Conservation (phyloP, 345 rosid species). For the Lumnitzera racemosa region DNA sequence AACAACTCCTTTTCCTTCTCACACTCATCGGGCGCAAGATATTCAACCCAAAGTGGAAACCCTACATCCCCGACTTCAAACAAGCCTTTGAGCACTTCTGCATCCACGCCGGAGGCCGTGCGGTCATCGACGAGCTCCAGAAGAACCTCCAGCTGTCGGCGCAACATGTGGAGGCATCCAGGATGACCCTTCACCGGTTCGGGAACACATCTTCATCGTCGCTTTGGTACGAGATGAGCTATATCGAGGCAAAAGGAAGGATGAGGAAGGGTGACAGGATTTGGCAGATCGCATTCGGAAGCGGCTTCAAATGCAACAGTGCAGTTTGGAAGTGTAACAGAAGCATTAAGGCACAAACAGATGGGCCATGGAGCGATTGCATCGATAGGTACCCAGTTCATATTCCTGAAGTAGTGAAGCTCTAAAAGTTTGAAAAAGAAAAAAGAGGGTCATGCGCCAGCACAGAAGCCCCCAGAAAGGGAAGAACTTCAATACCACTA, state of each 20-base stretch:
- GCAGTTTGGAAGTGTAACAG: conserved; percentile 87
- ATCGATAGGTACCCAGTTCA: conserved; percentile 62
- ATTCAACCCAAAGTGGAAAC: conserved; percentile 57
- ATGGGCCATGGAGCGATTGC: conserved; percentile 74
- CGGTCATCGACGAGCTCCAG: conserved; percentile 74
- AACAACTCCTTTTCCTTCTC: conserved; percentile 52
- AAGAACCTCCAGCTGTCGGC: conserved; percentile 62
- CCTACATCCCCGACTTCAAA: conserved; percentile 81
- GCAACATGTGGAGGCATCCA: conserved; percentile 75
- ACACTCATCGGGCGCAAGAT: conserved; percentile 61
- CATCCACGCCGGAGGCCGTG: conserved; percentile 90
- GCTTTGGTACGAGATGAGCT: conserved; percentile 68
- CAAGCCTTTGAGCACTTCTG: conserved; percentile 89
- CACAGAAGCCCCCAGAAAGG: too few species aligned
- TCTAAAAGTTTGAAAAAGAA: conserved; percentile 16
- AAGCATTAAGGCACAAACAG: conserved; percentile 40
- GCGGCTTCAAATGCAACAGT: conserved; percentile 91
- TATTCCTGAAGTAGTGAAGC: conserved; percentile 73
- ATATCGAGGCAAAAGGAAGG: conserved; percentile 73
- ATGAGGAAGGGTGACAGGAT: conserved; percentile 59
- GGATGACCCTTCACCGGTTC: conserved; percentile 76
- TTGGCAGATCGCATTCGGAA: conserved; percentile 90
- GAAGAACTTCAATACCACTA: neutral
- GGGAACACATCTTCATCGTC: conserved; percentile 94
- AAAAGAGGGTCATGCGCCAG: neutral